Conservation (phyloP, 768 basidiomycete genomes). For the Boletus tomentosulus region DNA sequence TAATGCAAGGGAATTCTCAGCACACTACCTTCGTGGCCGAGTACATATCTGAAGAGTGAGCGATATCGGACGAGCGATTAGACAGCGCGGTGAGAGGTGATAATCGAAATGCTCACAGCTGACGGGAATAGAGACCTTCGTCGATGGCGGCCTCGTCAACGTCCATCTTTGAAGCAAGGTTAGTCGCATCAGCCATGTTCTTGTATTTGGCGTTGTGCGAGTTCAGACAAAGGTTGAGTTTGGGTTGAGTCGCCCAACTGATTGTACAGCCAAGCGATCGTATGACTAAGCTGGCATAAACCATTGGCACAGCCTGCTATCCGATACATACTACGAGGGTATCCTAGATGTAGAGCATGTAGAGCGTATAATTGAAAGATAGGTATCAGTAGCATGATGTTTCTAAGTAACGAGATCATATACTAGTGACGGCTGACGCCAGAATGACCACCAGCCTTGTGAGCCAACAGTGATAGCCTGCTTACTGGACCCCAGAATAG, state of each 20-base stretch:
- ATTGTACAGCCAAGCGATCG: neutral
- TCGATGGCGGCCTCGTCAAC: conserved; percentile 86
- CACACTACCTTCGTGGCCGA: conserved; percentile 85
- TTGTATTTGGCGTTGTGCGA: conserved; percentile 1
- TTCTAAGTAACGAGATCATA: neutral
- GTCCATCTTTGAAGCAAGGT: conserved; percentile 60
- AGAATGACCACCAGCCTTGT: neutral
- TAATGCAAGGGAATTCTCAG: neutral
- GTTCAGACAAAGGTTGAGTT: conserved; percentile 7
- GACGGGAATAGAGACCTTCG: conserved; percentile 90
- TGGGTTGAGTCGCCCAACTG: conserved; percentile 4
- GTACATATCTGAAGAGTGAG: conserved; percentile 66
- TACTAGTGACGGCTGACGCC: neutral
- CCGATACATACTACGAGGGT: neutral
- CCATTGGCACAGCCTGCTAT: neutral
- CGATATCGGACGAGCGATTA: conserved; percentile 18
- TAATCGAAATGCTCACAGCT: conserved; percentile 58
- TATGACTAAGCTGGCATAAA: neutral
- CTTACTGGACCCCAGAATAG: conserved; percentile 18
- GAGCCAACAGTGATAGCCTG: neutral
- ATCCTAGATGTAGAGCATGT: neutral
- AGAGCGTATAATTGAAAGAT: neutral
- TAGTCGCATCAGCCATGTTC: conserved; percentile 36
- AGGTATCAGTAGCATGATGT: neutral
- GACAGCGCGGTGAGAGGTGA: conserved; percentile 9